A percentile compares a stretch with the other conserved stretches of the same genome.
These are phyloP conservation scores for Phaeosphaeria sp. DNA, from an alignment of 2,329 filamentous ascomycete genomes.

Conservation along the genomic window DNA sequence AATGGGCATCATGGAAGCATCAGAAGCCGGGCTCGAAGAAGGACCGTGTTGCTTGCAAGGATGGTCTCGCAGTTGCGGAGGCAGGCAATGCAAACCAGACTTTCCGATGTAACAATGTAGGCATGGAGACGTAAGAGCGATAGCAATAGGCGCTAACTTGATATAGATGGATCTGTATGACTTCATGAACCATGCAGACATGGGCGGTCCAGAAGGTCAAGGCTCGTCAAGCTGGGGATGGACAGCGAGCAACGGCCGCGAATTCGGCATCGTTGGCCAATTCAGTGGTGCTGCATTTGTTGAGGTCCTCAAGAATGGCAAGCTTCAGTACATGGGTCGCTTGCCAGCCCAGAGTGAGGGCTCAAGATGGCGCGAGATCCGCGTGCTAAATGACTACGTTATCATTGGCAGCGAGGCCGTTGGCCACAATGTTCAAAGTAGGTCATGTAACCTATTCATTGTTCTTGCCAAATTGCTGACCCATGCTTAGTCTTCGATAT, in stretches of 20 bases:
- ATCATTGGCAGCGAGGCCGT: slow-evolving; percentile 53
- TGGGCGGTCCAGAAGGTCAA: slow-evolving; percentile 54
- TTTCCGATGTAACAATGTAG: slow-evolving; percentile 32
- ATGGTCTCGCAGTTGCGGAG: slow-evolving; percentile 30
- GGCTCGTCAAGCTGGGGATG: slow-evolving; percentile 60
- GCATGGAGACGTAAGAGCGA: background rate
- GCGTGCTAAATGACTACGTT: slow-evolving; percentile 53
- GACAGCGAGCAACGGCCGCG: slow-evolving; percentile 58
- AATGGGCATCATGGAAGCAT: slow-evolving; percentile 28
- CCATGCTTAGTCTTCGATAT: slow-evolving; percentile 42
- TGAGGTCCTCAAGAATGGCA: slow-evolving; percentile 57
- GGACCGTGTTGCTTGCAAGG: slow-evolving; percentile 27
- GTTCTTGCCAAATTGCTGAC: slow-evolving; percentile 49
- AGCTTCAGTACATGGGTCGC: slow-evolving; percentile 59
- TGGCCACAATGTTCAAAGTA: slow-evolving; percentile 59
- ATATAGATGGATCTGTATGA: slow-evolving; percentile 60
- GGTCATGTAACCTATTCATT: slow-evolving; percentile 55
- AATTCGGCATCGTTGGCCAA: slow-evolving; percentile 62
- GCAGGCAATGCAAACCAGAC: slow-evolving; percentile 31
- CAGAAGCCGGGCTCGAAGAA: slow-evolving; percentile 20
- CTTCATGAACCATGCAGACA: slow-evolving; percentile 61
- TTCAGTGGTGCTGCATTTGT: slow-evolving; percentile 61
- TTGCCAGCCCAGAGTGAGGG: slow-evolving; percentile 54
- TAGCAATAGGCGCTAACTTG: slow-evolving; percentile 26
- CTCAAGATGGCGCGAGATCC: slow-evolving; percentile 61